Conservation (phyloP, 1,284 basidiomycete species). For the Porogramme epimiltina region DNA sequence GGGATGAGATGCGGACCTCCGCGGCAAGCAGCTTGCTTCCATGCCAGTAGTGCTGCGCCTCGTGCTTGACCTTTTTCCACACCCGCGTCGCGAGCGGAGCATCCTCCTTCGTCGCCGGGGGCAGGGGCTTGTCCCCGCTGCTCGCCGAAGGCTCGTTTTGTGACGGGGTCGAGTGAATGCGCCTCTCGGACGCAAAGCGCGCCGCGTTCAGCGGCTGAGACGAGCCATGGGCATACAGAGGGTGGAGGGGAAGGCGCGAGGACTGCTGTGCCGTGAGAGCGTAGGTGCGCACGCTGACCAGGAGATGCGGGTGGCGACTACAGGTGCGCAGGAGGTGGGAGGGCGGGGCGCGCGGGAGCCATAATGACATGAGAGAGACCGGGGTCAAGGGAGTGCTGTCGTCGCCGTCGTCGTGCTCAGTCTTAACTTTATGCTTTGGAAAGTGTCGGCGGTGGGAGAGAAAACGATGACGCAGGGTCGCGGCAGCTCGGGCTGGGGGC, state of each 20-base stretch:
- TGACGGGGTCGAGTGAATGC: conserved; percentile 12
- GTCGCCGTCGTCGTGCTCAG: conserved; percentile 6
- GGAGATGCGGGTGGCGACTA: conserved; percentile 30
- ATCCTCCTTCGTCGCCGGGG: conserved; percentile 52
- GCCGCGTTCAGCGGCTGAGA: neutral
- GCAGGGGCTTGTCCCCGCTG: conserved; percentile 45
- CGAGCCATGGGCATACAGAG: conserved; percentile 9
- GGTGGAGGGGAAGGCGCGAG: conserved; percentile 16
- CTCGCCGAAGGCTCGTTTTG: conserved; percentile 15
- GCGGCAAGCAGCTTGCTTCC: conserved; percentile 94
- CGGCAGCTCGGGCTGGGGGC: neutral
- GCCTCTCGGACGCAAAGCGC: neutral
- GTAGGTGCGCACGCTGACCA: conserved; percentile 17
- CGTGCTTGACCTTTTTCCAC: conserved; percentile 96
- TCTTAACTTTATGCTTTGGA: neutral
- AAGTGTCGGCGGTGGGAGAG: neutral
- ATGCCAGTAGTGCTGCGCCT: conserved; percentile 97
- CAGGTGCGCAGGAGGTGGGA: conserved; percentile 43
- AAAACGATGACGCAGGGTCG: conserved; percentile 17
- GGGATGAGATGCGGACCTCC: conserved; percentile 88
- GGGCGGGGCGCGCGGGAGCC: conserved; percentile 40
- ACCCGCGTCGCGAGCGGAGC: conserved; percentile 58
- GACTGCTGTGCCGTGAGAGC: conserved; percentile 11
- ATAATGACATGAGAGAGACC: conserved; percentile 35
- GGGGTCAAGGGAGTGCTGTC: neutral